A percentile compares a stretch with the other conserved stretches of the same genome.
phyloP scores from a whole-genome alignment of 1,284 basidiomycete species.

The Amylostereum areolatum region DNA sequence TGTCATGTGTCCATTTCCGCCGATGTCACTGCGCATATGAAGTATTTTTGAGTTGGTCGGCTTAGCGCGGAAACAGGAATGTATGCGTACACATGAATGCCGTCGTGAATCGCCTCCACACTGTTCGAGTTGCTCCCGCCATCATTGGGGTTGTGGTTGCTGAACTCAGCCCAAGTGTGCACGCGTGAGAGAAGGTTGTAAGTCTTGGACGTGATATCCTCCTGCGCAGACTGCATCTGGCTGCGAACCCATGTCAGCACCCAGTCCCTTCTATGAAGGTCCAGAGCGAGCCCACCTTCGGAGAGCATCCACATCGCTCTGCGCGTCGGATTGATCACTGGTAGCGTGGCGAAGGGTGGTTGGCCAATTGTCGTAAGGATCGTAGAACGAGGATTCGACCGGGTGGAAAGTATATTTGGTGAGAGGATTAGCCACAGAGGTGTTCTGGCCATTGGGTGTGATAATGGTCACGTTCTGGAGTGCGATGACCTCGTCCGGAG shows the following conservation, averaged over 20 bases:
- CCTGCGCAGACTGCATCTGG: conserved; percentile 15
- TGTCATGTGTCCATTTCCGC: conserved; percentile 34
- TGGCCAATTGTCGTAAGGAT: conserved; percentile 30
- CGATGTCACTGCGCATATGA: conserved; percentile 24
- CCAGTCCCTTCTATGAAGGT: neutral
- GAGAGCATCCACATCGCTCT: conserved; percentile 25
- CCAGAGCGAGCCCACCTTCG: conserved; percentile 18
- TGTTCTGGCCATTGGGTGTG: conserved; percentile 27
- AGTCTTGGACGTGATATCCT: conserved; percentile 25
- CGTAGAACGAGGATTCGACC: conserved; percentile 29
- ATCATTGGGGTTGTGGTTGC: conserved; percentile 34
- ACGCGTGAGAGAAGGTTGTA: conserved; percentile 35
- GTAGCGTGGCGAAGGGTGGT: conserved; percentile 37
- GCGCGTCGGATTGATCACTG: conserved; percentile 19
- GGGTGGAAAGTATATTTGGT: conserved; percentile 38
- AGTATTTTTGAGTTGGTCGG: no score
- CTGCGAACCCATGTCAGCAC: neutral
- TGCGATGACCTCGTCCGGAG: conserved; percentile 37
- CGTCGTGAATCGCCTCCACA: conserved; percentile 44
- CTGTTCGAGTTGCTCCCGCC: conserved; percentile 34
- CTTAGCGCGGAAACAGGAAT: no score
- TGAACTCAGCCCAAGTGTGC: conserved; percentile 36
- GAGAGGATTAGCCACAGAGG: conserved; percentile 35
- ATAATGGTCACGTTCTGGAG: conserved; percentile 31
- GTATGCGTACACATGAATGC: conserved; percentile 26